These are phyloP conservation scores for Lipomyces oligophaga DNA, from an alignment of 805 yeast species.

Conservation along the genomic window DNA sequence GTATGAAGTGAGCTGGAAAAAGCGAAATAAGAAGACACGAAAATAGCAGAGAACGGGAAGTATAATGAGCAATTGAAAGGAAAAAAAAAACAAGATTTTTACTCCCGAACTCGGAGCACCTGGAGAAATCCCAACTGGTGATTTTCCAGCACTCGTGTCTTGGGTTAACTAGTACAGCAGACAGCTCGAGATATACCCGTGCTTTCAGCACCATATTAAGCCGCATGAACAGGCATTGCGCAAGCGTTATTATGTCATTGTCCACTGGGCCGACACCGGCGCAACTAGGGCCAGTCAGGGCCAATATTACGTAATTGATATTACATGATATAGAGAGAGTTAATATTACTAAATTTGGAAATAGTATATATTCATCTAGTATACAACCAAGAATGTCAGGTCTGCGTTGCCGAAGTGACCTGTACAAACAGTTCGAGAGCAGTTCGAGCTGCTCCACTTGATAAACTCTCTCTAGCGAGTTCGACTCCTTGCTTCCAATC, in stretches of 20 bases:
- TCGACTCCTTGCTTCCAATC: slow-evolving; percentile 73
- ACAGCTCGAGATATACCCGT: too few relatives aligned
- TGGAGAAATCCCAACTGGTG: background rate
- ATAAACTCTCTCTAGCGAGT: slow-evolving; percentile 65
- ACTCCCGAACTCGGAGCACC: background rate
- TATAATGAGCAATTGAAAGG: background rate
- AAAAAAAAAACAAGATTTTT: slow-evolving; percentile 1
- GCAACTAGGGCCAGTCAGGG: too few relatives aligned
- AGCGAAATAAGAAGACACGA: background rate
- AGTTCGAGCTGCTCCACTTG: slow-evolving; percentile 59
- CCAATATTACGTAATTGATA: too few relatives aligned
- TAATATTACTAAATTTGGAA: too few relatives aligned
- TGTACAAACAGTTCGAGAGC: slow-evolving; percentile 59
- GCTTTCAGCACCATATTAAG: too few relatives aligned
- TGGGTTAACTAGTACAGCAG: background rate
- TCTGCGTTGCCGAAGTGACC: too few relatives aligned
- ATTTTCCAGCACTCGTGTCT: background rate
- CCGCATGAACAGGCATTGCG: too few relatives aligned
- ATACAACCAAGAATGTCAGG: too few relatives aligned
- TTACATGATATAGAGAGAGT: too few relatives aligned
- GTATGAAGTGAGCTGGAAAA: background rate
- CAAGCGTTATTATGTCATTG: too few relatives aligned
- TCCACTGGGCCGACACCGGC: too few relatives aligned
- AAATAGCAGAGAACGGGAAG: background rate
- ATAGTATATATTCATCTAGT: too few relatives aligned